Base-by-base conservation (phyloP, 1,284 basidiomycete species). In the Pterula multifida region DNA sequence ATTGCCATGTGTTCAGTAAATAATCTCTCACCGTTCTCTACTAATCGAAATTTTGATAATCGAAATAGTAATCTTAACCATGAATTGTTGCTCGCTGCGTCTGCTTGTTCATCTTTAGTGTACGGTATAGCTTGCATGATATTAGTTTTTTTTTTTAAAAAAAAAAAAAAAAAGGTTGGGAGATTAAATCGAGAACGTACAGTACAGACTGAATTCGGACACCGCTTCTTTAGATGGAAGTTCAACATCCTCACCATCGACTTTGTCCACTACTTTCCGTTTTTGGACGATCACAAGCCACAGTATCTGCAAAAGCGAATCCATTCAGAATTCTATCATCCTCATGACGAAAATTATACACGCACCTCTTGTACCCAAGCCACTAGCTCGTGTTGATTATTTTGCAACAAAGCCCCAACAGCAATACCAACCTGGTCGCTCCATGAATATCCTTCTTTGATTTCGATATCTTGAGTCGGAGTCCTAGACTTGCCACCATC, bases 381-480 rank as follows among this genome's bases (percentile, higher is more conserved):
- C 35, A 95, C 75, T 47, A 90, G 69, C 28, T 75, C 71, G 52
- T 68, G 64, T 57, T 85, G 71, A 3, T 72, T 79, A 15, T 75
- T 73, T 46, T 91, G 85, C 3, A 84, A 67, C 15, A 97, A 72
- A 47, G 79, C 75, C 36, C 79, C 80, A 54, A 96, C 76, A 3
- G 81, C 82, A 55, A 95, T 90, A 3, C 87, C 92, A 50, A 97
- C 72, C 64, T 95, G 82, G 61, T 95, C 85, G 57, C 82, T 90
- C 81, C 85, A 87, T n/a, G 85, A 80, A 63, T 85, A 86, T 11
- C 90, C 90, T 57, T 89, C 87, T 70, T 90, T 87, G 54, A 95
- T 81, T 56, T 81, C 73, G 32, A 96, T 76, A 51, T 95, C 91
- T 17, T 63, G 75, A 39, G 77, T 73, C 59, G 73, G 72, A 26